These are phyloP conservation scores for Phytophthora macrochlamydospora DNA, from an alignment of 352 stramenopile genomes.

Conservation along the genomic window DNA sequence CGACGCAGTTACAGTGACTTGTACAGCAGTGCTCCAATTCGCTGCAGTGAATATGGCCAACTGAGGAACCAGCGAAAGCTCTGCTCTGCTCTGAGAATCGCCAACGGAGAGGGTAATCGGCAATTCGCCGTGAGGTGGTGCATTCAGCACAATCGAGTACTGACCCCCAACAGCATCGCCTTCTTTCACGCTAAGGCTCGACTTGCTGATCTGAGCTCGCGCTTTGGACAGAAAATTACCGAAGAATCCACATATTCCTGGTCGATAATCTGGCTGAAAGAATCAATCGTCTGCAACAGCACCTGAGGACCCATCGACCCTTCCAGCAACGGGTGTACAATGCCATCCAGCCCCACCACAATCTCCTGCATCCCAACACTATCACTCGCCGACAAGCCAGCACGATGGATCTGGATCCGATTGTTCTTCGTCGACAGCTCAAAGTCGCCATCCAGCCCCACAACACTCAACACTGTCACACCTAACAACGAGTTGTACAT, in stretches of 20 bases:
- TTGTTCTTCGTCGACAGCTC: constrained; percentile 24
- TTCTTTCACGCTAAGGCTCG: constrained; percentile 34
- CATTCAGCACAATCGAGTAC: constrained; percentile 56
- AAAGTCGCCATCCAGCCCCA: constrained; percentile 36
- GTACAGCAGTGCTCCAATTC: constrained; percentile 47
- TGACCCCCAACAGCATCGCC: constrained; percentile 17
- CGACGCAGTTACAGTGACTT: constrained; percentile 30
- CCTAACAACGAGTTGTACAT: constrained; percentile 41
- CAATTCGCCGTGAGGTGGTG: constrained; percentile 30
- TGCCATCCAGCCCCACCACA: constrained; percentile 27
- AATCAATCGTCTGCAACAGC: constrained; percentile 59
- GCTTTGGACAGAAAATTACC: constrained; percentile 40
- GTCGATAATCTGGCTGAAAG: constrained; percentile 47
- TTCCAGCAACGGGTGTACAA: constrained; percentile 60
- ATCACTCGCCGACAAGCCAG: constrained; percentile 22
- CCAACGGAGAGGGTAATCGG: constrained; percentile 24
- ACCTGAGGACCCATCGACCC: constrained; percentile 50
- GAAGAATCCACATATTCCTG: constrained; percentile 52
- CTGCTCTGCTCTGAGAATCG: constrained; percentile 7
- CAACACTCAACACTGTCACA: constrained; percentile 25
- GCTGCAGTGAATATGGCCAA: constrained; percentile 39
- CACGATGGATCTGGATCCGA: constrained; percentile 27
- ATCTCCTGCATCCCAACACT: constrained; percentile 35
- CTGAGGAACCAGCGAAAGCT: constrained; percentile 36
- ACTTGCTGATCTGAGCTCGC: constrained; percentile 39